Evolutionary conservation across 495 filamentous ascomycete species (phyloP).

Genomic region (Hypoxylon trugodes): DNA sequence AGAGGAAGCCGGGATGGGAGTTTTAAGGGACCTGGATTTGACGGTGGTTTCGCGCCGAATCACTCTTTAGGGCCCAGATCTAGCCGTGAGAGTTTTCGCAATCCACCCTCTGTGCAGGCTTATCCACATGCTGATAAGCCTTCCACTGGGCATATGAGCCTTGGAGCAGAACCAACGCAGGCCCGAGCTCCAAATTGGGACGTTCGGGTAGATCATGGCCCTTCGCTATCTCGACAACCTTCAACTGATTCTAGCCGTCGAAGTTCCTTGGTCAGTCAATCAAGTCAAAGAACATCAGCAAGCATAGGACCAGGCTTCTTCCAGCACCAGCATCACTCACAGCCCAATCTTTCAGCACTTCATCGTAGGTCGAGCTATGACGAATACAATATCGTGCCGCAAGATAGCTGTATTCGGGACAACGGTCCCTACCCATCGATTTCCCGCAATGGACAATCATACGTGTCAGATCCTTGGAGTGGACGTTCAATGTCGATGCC

Average conservation of each 20-base stretch:
- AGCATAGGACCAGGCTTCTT: slow-evolving; percentile 22
- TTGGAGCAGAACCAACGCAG: slow-evolving; percentile 24
- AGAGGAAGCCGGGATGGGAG: slow-evolving; percentile 47
- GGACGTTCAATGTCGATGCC: slow-evolving; percentile 40
- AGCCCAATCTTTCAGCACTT: slow-evolving; percentile 39
- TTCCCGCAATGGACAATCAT: slow-evolving; percentile 48
- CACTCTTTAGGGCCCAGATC: slow-evolving; percentile 32
- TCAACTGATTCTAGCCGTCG: slow-evolving; percentile 45
- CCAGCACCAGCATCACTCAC: slow-evolving; percentile 38
- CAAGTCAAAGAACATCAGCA: slow-evolving; percentile 38
- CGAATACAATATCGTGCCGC: slow-evolving; percentile 41
- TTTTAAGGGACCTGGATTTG: slow-evolving; percentile 35
- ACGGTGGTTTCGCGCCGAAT: background rate
- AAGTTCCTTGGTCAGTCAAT: slow-evolving; percentile 38
- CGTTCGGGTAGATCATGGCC: slow-evolving; percentile 43
- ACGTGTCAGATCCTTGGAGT: slow-evolving; percentile 43
- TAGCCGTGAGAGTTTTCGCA: slow-evolving; percentile 48
- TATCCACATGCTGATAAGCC: slow-evolving; percentile 11
- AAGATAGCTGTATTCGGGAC: slow-evolving; percentile 26
- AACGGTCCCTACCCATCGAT: slow-evolving; percentile 45
- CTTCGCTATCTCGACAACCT: slow-evolving; percentile 33
- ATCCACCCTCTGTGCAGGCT: slow-evolving; percentile 33
- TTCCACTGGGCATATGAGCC: slow-evolving; percentile 31
- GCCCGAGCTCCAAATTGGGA: slow-evolving; percentile 42
- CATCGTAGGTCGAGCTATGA: slow-evolving; percentile 55